Conservation (phyloP, 2,329 filamentous ascomycete genomes). For the Microdochium paspali region DNA sequence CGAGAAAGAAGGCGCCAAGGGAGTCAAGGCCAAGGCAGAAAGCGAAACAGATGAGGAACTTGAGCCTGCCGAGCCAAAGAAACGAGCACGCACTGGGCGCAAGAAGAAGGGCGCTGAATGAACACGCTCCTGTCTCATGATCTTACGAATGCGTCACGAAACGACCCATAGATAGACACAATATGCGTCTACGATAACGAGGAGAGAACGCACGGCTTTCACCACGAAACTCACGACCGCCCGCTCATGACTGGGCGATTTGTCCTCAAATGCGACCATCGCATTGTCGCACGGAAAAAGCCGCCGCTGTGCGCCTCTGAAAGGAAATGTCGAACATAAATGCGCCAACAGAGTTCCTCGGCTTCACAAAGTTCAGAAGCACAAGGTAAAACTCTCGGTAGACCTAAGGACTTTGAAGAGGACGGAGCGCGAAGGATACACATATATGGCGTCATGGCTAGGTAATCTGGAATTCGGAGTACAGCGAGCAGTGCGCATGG, state of each 20-base stretch:
- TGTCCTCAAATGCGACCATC: no score
- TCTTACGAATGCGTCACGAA: background rate
- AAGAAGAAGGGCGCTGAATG: slow-evolving; percentile 38
- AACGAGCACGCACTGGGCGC: slow-evolving; percentile 30
- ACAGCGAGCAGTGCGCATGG: background rate
- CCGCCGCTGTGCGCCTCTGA: no score
- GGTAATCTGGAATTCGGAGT: background rate
- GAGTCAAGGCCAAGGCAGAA: slow-evolving; percentile 31
- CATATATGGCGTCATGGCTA: background rate
- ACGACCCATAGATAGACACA: background rate
- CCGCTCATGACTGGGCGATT: no score
- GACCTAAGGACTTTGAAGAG: no score
- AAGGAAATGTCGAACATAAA: no score
- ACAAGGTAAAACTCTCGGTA: no score
- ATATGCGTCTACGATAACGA: no score
- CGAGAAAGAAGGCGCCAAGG: slow-evolving; percentile 37
- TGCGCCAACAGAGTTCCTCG: no score
- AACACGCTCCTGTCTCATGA: slow-evolving; percentile 7
- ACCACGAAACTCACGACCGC: no score
- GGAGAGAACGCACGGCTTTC: no score
- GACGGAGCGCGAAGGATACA: background rate
- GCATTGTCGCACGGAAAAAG: no score
- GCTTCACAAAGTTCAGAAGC: no score
- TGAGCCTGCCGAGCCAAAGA: slow-evolving; percentile 35
- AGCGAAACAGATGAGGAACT: slow-evolving; percentile 43